Conservation (phyloP, 768 basidiomycete species). For the Suillus alpinus region DNA sequence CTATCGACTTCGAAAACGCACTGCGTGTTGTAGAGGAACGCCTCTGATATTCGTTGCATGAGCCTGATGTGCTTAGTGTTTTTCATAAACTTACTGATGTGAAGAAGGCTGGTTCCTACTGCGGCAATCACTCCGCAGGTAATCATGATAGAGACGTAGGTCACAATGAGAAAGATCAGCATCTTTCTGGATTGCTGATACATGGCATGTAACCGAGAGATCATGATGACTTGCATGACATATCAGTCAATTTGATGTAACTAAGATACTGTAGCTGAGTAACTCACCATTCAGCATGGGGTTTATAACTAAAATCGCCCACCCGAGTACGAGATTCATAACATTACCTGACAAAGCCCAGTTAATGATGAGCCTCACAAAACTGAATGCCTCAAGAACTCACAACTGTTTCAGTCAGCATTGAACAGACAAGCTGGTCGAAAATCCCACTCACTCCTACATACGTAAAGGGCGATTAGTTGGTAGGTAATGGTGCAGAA, state of each 20-base stretch:
- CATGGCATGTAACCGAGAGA: neutral
- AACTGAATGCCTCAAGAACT: neutral
- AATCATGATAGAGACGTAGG: neutral
- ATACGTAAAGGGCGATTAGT: neutral
- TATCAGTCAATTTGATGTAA: neutral
- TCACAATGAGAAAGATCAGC: neutral
- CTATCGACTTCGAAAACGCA: neutral
- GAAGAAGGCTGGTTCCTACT: neutral
- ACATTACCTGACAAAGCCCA: neutral
- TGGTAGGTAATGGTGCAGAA: neutral
- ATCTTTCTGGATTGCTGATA: neutral
- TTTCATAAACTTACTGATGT: neutral
- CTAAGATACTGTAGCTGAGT: neutral
- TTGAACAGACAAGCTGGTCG: neutral
- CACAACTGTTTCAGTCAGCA: neutral
- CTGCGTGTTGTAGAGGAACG: neutral
- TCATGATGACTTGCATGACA: neutral
- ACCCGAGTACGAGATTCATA: neutral
- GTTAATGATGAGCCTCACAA: neutral
- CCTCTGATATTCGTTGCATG: neutral
- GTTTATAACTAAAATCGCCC: neutral
- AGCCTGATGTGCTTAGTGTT: neutral
- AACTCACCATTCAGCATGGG: neutral
- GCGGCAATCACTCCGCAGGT: neutral
- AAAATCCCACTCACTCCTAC: neutral